phyloP scores from a whole-genome alignment of 169 alveolate species.

The Plasmodium adleri region DNA sequence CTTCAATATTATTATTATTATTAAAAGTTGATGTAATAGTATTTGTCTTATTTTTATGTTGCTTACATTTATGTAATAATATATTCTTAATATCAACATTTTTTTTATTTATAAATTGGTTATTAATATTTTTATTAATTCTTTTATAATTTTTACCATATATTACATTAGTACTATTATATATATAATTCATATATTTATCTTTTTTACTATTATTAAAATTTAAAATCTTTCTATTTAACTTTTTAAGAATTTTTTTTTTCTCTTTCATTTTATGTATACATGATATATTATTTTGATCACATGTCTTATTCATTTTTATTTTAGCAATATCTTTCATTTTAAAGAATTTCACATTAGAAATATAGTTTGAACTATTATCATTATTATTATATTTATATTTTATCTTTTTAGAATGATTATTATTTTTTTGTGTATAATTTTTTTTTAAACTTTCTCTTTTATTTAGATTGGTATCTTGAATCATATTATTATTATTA shows the following conservation, averaged over 20 bases:
- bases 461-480: no score
- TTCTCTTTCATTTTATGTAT: neutral
- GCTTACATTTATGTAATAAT: neutral
- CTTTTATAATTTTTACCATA: constrained; percentile 28
- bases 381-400: no score
- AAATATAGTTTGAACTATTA: neutral
- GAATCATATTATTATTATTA: no score
- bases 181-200: constrained; percentile 49
- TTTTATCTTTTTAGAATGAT: neutral
- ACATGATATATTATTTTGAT: neutral
- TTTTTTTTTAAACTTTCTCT: neutral
- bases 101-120: constrained; percentile 14
- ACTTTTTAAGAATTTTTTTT: constrained; percentile 9
- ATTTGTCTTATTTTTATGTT: neutral
- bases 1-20: neutral
- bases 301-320: neutral
- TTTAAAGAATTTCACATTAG: neutral
- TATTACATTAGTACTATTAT: constrained; percentile 31
- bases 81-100: constrained; percentile 9
- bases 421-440: neutral
- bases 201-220: constrained; percentile 20
- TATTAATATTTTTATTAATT: constrained; percentile 13
- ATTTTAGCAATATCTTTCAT: neutral
- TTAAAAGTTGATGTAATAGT: constrained; percentile 9
- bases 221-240: constrained; percentile 22